These are phyloP conservation scores for Pseudogymnoascus sp. DNA, from an alignment of 2,329 filamentous ascomycete genomes.

Conservation along the genomic window DNA sequence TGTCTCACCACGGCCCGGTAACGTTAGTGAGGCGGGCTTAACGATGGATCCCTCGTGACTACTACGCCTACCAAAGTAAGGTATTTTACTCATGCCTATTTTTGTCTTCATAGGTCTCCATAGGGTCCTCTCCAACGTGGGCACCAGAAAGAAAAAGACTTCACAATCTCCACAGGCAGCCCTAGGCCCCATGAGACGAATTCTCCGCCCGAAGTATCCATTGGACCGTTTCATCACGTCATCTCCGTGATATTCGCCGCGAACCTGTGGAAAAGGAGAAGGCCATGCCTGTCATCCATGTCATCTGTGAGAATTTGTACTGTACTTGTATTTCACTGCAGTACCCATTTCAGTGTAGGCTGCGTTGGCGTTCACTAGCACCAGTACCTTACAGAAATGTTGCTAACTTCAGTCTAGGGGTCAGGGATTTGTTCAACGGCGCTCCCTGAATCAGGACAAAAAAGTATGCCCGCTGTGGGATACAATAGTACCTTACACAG, in stretches of 20 bases:
- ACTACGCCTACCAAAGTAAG: slow-evolving; percentile 4
- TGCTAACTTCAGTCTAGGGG: neutral
- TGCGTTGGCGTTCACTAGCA: slow-evolving; percentile 6
- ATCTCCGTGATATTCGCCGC: slow-evolving; percentile 1
- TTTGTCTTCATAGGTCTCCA: neutral
- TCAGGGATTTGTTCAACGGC: neutral
- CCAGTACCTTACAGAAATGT: slow-evolving; percentile 3
- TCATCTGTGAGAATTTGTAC: neutral
- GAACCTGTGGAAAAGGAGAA: slow-evolving; percentile 1
- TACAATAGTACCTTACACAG: neutral
- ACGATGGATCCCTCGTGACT: neutral
- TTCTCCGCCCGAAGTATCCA: slow-evolving; percentile 2
- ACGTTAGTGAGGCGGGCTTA: slow-evolving; percentile 6
- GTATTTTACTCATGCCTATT: neutral
- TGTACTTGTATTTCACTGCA: neutral
- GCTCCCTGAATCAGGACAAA: neutral
- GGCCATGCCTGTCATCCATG: slow-evolving; percentile 1
- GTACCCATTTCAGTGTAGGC: neutral
- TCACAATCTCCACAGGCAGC: neutral
- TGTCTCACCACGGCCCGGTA: slow-evolving; percentile 6
- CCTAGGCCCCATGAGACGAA: neutral
- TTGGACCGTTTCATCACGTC: slow-evolving; percentile 9
- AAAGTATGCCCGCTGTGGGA: neutral
- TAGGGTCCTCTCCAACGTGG: too few species aligned
- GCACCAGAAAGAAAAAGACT: neutral